Conservation (phyloP, 495 filamentous ascomycete species). For the Lasiosphaeria miniovina region DNA sequence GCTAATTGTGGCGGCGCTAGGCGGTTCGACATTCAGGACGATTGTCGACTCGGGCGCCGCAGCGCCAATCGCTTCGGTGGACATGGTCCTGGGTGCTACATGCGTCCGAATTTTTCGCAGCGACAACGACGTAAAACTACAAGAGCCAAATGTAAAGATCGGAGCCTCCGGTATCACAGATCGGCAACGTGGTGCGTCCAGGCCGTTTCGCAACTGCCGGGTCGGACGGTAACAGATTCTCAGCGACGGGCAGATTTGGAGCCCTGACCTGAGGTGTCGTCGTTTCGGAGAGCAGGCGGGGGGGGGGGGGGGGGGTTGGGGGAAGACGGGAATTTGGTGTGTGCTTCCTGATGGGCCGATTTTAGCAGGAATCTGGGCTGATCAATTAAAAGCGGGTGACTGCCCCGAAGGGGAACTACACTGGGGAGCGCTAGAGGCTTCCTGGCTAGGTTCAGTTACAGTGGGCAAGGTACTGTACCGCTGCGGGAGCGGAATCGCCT, state of each 20-base stretch:
- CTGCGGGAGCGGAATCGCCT: background rate
- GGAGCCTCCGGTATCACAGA: conserved; percentile 8
- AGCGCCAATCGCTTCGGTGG: conserved; percentile 40
- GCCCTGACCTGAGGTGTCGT: conserved; percentile 16
- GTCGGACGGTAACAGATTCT: background rate
- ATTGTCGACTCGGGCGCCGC: conserved; percentile 30
- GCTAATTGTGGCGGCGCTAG: conserved; percentile 6
- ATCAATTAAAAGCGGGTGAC: conserved; percentile 25
- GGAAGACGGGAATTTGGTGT: conserved; percentile 19
- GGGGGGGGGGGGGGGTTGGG: conserved; percentile 22
- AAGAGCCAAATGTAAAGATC: background rate
- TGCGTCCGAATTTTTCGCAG: conserved; percentile 28
- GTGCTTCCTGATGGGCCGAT: conserved; percentile 31
- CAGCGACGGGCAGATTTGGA: conserved; percentile 11
- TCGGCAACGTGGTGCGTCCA: conserved; percentile 13
- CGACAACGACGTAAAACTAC: conserved; percentile 14
- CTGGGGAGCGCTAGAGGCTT: conserved; percentile 1
- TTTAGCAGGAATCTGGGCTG: conserved; percentile 32
- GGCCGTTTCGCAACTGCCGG: conserved; percentile 11
- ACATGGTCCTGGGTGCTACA: conserved; percentile 39
- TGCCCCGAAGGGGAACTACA: conserved; percentile 19
- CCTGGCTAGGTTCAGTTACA: conserved; percentile 12
- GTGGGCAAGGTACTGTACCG: background rate
- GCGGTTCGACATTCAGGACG: conserved; percentile 21
- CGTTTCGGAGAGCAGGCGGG: conserved; percentile 19